phyloP scores from a whole-genome alignment of 176 grass and related monocot genomes.

The Aegilops bicornis region DNA sequence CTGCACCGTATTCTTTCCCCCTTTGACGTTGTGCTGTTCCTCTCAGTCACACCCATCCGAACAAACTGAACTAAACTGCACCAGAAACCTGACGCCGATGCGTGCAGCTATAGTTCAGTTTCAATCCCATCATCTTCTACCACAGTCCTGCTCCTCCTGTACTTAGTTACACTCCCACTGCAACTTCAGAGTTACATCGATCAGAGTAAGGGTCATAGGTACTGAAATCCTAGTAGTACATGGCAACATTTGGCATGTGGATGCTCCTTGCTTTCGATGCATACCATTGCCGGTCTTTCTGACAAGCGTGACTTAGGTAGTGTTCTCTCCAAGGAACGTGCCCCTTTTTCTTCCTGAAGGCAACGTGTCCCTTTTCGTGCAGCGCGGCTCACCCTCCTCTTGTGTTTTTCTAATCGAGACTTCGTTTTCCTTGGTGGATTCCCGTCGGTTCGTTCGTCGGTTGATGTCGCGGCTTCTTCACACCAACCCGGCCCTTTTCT shows the following conservation, averaged over 20 bases:
- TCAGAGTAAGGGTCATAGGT: no score
- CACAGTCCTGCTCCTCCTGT: neutral
- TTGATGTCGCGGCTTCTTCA: conserved; percentile 30
- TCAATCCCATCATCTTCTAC: neutral
- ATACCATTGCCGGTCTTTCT: neutral
- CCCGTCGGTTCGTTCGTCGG: conserved; percentile 6
- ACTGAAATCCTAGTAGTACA: no score
- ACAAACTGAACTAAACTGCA: conserved; percentile 7
- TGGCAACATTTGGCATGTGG: neutral
- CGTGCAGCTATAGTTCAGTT: neutral
- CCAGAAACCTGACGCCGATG: conserved; percentile 18
- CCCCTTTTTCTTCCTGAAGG: conserved; percentile 18
- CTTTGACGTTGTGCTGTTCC: conserved; percentile 23
- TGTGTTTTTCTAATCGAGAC: neutral
- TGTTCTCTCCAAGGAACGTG: neutral
- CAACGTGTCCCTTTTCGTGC: conserved; percentile 28
- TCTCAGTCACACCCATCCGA: conserved; percentile 22
- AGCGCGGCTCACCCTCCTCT: neutral
- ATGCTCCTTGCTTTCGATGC: neutral
- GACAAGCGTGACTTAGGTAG: neutral
- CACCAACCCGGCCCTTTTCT: neutral
- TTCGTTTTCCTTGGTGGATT: neutral
- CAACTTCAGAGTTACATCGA: neutral
- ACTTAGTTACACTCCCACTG: neutral
- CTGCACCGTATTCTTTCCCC: neutral